A percentile compares a stretch with the other conserved stretches of the same genome.
Evolutionary conservation across 192 early-diverging fungal genomes (phyloP).

Genomic region (Linnemannia schmuckeri): DNA sequence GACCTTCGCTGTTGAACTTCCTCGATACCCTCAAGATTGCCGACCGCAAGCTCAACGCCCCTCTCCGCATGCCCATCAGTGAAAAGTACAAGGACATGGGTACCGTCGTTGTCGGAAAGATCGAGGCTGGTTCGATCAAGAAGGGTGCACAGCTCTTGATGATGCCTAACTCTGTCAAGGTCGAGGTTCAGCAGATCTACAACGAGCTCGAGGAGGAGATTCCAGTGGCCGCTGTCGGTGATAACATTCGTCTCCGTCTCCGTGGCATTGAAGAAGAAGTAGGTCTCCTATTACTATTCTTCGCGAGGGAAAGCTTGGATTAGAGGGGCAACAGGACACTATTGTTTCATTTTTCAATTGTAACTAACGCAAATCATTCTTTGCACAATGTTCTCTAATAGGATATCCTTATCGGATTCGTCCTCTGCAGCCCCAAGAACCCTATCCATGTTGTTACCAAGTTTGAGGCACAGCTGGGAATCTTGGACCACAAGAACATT

Average conservation of each 20-base stretch:
- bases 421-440: conserved; percentile 82
- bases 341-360: background rate
- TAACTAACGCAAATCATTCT: background rate
- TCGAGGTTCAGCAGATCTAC: conserved; percentile 88
- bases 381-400: conserved; percentile 29
- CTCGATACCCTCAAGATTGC: conserved; percentile 86
- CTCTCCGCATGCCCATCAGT: conserved; percentile 93
- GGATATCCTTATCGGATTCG: conserved; percentile 88
- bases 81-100: conserved; percentile 99
- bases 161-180: conserved; percentile 91
- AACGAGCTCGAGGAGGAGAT: conserved; percentile 88
- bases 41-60: conserved; percentile 90
- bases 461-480: conserved; percentile 91
- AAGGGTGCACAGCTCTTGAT: conserved; percentile 89
- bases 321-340: too few relatives aligned
- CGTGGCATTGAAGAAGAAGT: conserved; percentile 95
- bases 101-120: conserved; percentile 94
- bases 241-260: conserved; percentile 93
- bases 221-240: conserved; percentile 82
- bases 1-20: conserved; percentile 90
- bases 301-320: background rate
- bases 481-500: conserved; percentile 96
- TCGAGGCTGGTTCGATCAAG: conserved; percentile 93
- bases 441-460: conserved; percentile 83
- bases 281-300: background rate